Evolutionary conservation across 345 rosid species (phyloP).

Genomic region (Gossypium thurberi): DNA sequence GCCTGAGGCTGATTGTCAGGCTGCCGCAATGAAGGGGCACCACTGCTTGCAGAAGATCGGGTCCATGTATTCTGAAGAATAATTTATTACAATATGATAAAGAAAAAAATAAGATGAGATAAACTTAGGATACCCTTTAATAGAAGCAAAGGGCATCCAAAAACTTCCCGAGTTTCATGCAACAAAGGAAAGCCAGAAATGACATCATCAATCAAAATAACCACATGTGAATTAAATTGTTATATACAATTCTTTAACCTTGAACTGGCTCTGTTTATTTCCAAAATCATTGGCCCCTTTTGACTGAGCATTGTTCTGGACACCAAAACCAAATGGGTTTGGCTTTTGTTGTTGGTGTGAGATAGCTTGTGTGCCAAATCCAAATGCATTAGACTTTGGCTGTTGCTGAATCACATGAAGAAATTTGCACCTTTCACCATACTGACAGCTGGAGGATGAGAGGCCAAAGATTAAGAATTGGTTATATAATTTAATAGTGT

Average conservation of each 20-base stretch:
- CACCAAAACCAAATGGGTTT: conserved; percentile 78
- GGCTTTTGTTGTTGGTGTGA: conserved; percentile 40
- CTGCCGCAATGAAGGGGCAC: conserved; percentile 37
- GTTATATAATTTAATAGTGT: neutral
- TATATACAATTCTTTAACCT: conserved; percentile 36
- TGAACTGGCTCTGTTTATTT: conserved; percentile 44
- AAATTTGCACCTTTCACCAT: conserved; percentile 64
- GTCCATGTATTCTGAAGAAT: conserved; percentile 74
- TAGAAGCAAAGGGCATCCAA: neutral
- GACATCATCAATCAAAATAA: conserved; percentile 3
- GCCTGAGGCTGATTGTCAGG: conserved; percentile 45
- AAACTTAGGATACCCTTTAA: neutral
- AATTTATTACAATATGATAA: conserved; percentile 6
- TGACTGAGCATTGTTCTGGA: conserved; percentile 34
- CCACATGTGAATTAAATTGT: neutral
- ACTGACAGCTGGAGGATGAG: conserved; percentile 59
- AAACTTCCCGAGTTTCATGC: neutral
- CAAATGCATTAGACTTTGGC: conserved; percentile 37
- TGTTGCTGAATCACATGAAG: conserved; percentile 57
- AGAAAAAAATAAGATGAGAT: neutral
- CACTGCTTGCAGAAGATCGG: conserved; percentile 37
- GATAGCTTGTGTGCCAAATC: conserved; percentile 40
- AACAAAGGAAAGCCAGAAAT: neutral
- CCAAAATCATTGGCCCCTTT: conserved; percentile 26
- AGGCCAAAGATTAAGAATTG: conserved; percentile 11